phyloP scores from a whole-genome alignment of 1,284 basidiomycete species.

The Austroboletus novae-zelandiae region DNA sequence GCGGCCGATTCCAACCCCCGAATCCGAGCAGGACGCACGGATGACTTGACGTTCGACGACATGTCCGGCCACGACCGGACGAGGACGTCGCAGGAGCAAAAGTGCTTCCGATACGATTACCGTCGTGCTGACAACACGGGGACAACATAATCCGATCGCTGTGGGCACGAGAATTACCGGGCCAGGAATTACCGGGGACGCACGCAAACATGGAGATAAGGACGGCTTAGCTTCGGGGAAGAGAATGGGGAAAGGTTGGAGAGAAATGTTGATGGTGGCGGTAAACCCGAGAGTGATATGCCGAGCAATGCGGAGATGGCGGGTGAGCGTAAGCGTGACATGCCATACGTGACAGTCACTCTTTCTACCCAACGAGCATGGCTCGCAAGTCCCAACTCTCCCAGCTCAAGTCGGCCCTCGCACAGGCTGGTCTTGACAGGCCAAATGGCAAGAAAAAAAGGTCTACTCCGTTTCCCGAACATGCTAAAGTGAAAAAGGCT shows the following conservation, averaged over 20 bases:
- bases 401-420: conserved; percentile 84
- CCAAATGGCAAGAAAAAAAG: conserved; percentile 70
- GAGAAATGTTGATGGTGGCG: background rate
- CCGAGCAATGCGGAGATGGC: background rate
- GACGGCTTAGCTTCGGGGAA: background rate
- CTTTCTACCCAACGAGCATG: conserved; percentile 37
- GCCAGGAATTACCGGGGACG: background rate
- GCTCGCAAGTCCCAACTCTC: conserved; percentile 72
- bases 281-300: background rate
- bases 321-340: background rate
- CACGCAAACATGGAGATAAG: background rate
- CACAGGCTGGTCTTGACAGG: conserved; percentile 70
- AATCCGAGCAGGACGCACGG: background rate
- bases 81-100: background rate
- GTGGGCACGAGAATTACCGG: background rate
- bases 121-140: background rate
- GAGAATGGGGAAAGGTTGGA: background rate
- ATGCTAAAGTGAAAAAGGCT: conserved; percentile 75
- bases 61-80: background rate
- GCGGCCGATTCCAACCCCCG: background rate
- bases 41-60: too few species aligned
- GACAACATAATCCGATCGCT: background rate
- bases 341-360: background rate
- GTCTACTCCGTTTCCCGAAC: conserved; percentile 54
- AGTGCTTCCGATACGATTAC: background rate